Base-by-base conservation (phyloP, 2,329 filamentous ascomycete species). In the Davidsoniella eucalypti region DNA sequence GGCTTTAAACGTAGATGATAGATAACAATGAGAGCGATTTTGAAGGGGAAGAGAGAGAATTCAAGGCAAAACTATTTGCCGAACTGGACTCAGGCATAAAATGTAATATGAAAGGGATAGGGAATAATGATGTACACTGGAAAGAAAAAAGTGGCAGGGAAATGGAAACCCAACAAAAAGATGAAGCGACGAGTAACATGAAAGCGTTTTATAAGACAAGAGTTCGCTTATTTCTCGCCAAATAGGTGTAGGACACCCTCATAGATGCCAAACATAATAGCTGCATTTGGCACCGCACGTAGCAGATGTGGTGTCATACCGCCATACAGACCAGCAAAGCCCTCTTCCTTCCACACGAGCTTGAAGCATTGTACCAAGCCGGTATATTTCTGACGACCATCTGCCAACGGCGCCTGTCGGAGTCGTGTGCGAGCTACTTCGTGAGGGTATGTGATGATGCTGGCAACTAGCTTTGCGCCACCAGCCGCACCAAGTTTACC, bases 211-310 rank as follows among this genome's bases (percentile, higher is more conserved):
- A 18, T 12, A 33, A 33, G 26, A 33, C 26, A 12, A 33, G 8
- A 33, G 26, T 8, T 33, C 26, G 26, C 38, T 47, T 43, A 49
- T 14, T 45, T 51, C 44, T 54, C 48, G 52, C 68, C 59, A 53
- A 72, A 69, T 5, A 73, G 57, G 5, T 68, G 67, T 26, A 78
- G 63, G 41, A 78, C 76, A 50, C 68, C 72, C 60, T 78, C 75
- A 59, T 78, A 94, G 70, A 92, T 92, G 65, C 87, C 87, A 64
- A 95, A 94, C 84, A 94, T 95, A 63, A 96, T 94, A 57, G 85
- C 87, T 6, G 90, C 87, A 57, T 84, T 92, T 1, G 90, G 90
- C 5, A 95, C 88, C 5, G 88, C 88, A 54, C 88, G 76, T 65
- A 95, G 76, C 59, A 96, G 77, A 62, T 96, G 90, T 44, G 90